Percentiles rank a stretch among this genome's conserved stretches.
These are phyloP conservation scores for Camelina neglecta DNA, from an alignment of 345 rosid species.

Conservation along the genomic window DNA sequence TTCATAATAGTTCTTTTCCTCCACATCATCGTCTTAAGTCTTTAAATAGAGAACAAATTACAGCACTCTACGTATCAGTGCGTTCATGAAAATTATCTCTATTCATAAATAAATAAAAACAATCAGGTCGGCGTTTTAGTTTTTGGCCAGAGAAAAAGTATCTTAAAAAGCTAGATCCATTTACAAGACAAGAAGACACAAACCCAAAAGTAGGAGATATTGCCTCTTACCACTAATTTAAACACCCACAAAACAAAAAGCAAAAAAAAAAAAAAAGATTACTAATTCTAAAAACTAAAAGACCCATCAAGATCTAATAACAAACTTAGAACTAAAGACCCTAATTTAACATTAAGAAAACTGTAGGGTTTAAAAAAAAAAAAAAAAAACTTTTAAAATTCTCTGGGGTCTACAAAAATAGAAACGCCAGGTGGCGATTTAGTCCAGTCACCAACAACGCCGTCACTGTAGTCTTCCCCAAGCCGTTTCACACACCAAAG, in stretches of 20 bases:
- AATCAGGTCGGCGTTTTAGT: conserved; percentile 32
- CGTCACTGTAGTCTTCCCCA: conserved; percentile 77
- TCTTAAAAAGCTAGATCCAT: conserved; percentile 45
- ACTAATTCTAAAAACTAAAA: background rate
- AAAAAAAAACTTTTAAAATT: conserved; percentile 46
- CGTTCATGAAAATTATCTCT: conserved; percentile 1
- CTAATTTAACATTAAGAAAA: conserved; percentile 8
- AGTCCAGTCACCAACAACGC: conserved; percentile 89
- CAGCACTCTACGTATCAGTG: conserved; percentile 2
- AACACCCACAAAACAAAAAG: conserved; percentile 27
- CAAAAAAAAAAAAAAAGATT: background rate
- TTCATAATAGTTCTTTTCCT: background rate
- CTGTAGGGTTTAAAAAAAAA: background rate
- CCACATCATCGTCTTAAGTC: background rate
- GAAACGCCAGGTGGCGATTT: conserved; percentile 80
- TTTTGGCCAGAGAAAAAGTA: conserved; percentile 42
- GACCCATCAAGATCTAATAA: conserved; percentile 13
- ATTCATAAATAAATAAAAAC: background rate
- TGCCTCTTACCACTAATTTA: conserved; percentile 39
- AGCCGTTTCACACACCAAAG: conserved; percentile 94
- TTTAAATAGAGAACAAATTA: background rate
- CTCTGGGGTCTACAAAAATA: conserved; percentile 98
- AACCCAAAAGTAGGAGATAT: conserved; percentile 44
- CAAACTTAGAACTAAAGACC: background rate
- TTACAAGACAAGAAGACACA: conserved; percentile 50